phyloP scores from a whole-genome alignment of 2,329 filamentous ascomycete species.

The Claviceps lovelessii region DNA sequence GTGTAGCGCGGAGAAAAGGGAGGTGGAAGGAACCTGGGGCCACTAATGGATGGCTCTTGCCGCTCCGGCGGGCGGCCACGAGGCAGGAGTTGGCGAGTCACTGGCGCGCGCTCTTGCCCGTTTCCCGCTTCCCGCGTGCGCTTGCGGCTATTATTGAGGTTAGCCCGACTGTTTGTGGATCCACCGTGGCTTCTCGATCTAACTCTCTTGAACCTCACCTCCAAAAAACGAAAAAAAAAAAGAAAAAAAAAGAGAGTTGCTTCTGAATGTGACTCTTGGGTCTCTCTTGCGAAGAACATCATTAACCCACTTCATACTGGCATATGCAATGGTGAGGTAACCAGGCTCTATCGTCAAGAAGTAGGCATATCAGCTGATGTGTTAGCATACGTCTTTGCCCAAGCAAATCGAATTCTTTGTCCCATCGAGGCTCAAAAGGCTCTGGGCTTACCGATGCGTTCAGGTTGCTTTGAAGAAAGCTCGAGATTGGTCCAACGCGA shows the following conservation, averaged over 20 bases:
- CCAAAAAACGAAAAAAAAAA: neutral
- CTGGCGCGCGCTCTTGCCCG: constrained; percentile 1
- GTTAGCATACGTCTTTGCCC: neutral
- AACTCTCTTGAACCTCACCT: constrained; percentile 1
- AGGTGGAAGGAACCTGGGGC: neutral
- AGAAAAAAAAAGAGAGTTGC: neutral
- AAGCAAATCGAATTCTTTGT: neutral
- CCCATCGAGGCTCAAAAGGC: neutral
- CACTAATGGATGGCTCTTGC: neutral
- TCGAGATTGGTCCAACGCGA: neutral
- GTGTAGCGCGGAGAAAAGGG: neutral
- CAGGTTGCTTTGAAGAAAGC: neutral
- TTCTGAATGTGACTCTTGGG: neutral
- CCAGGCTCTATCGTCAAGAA: neutral
- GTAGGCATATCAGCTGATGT: neutral
- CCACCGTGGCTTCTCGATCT: constrained; percentile 1
- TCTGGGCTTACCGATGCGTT: neutral
- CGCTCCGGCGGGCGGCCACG: neutral
- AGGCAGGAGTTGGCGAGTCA: neutral
- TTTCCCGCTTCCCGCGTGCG: neutral
- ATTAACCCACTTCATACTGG: neutral
- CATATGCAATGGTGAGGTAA: neutral
- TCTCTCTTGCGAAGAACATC: neutral
- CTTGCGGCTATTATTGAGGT: constrained; percentile 2
- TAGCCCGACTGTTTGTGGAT: neutral